Percentiles rank a stretch among this genome's conserved stretches.
phyloP scores from a whole-genome alignment of 2,329 filamentous ascomycete species.

The Cryphonectria japonica region DNA sequence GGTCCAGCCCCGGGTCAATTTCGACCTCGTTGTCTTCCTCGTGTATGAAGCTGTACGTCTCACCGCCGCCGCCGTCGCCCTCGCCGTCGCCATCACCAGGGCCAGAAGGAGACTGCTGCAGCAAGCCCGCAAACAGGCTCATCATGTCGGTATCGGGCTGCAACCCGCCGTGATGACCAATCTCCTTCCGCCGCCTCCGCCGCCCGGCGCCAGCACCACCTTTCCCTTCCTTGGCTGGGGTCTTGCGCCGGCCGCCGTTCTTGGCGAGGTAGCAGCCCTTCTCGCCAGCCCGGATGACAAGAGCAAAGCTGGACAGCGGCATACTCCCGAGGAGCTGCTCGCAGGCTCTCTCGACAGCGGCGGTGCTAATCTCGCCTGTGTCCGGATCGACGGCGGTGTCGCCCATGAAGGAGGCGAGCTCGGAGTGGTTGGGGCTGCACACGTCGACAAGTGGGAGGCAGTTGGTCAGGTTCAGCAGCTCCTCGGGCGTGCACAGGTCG shows the following conservation, averaged over 20 bases:
- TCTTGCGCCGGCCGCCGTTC: constrained; percentile 52
- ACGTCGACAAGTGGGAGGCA: constrained; percentile 64
- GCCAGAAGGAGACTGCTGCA: constrained; percentile 41
- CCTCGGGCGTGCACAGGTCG: constrained; percentile 76
- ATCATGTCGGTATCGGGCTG: constrained; percentile 66
- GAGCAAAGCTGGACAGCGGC: constrained; percentile 65
- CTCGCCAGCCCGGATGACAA: constrained; percentile 73
- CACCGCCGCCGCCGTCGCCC: constrained; percentile 51
- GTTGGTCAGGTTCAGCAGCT: constrained; percentile 67
- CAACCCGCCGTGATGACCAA: constrained; percentile 53
- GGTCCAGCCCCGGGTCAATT: constrained; percentile 66
- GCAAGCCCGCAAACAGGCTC: constrained; percentile 61
- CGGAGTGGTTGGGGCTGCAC: constrained; percentile 81
- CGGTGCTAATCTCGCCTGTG: constrained; percentile 57
- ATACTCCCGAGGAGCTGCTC: constrained; percentile 67
- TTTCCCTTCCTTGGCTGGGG: constrained; percentile 34
- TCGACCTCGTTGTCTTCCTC: constrained; percentile 55
- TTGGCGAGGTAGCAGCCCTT: constrained; percentile 70
- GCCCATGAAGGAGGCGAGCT: constrained; percentile 86
- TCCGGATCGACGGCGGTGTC: constrained; percentile 56
- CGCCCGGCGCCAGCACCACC: constrained; percentile 40
- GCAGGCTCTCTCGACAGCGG: constrained; percentile 60
- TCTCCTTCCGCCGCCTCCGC: constrained; percentile 49
- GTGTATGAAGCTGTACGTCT: constrained; percentile 46
- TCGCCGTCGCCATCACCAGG: constrained; percentile 11